phyloP scores from a whole-genome alignment of 805 yeast genomes.

The Myxozyma monticola region DNA sequence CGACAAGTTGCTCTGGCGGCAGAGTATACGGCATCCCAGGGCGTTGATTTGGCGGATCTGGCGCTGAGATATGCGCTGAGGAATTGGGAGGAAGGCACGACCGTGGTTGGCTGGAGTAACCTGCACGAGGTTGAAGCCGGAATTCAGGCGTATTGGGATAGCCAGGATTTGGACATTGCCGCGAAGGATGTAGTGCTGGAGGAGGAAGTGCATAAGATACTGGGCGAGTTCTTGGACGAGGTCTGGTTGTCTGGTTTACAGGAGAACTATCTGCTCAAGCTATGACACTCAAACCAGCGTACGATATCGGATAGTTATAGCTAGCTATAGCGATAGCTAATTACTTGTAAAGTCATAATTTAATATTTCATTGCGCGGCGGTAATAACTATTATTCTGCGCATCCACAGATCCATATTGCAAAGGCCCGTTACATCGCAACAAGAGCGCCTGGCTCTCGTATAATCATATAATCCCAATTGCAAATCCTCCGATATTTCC shows the following conservation, averaged over 20 bases:
- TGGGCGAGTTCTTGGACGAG: constrained; percentile 60
- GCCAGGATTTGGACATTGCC: constrained; percentile 42
- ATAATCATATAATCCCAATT: too few relatives aligned
- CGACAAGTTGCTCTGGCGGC: constrained; percentile 49
- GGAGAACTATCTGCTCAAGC: constrained; percentile 31
- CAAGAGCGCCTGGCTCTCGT: too few relatives aligned
- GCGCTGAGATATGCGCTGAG: constrained; percentile 75
- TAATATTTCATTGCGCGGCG: too few relatives aligned
- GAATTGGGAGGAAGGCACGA: constrained; percentile 64
- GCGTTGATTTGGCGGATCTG: constrained; percentile 73
- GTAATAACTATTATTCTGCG: too few relatives aligned
- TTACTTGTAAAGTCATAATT: too few relatives aligned
- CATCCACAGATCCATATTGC: too few relatives aligned
- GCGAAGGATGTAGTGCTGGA: constrained; percentile 48
- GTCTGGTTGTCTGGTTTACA: constrained; percentile 61
- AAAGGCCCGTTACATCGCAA: too few relatives aligned
- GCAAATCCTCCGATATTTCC: too few relatives aligned
- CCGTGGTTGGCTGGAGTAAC: constrained; percentile 77
- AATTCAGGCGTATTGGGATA: constrained; percentile 54
- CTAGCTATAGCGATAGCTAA: not conserved
- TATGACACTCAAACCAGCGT: too few relatives aligned
- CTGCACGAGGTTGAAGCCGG: constrained; percentile 66
- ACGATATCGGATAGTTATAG: too few relatives aligned
- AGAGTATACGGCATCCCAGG: constrained; percentile 46
- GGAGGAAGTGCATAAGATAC: constrained; percentile 44